Evolutionary conservation across 192 early-diverging fungal genomes (phyloP).

Genomic region (Paraglomus brasilianum): DNA sequence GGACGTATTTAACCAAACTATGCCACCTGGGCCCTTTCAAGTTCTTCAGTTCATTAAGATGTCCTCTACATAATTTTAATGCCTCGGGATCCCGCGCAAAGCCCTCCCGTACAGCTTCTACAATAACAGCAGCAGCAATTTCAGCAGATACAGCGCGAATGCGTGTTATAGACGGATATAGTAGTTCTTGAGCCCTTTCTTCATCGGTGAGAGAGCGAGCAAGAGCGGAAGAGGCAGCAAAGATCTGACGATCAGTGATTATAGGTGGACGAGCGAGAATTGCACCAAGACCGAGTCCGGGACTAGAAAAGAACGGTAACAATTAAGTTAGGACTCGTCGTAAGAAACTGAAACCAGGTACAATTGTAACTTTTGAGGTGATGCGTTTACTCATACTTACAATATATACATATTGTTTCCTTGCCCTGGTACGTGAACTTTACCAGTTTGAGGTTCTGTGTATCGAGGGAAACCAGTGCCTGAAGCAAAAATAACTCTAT

Average conservation of each 20-base stretch:
- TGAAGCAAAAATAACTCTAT: conserved; percentile 91
- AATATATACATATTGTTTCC: conserved; percentile 98
- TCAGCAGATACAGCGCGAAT: conserved; percentile 83
- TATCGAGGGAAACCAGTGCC: conserved; percentile 91
- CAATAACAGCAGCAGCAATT: conserved; percentile 78
- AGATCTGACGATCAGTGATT: conserved; percentile 84
- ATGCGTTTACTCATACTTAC: conserved; percentile 17
- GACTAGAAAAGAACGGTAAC: conserved; percentile 47
- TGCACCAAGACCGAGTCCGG: conserved; percentile 88
- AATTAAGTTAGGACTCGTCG: neutral
- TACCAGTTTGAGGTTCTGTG: conserved; percentile 59
- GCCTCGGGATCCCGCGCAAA: conserved; percentile 49
- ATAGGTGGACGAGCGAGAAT: conserved; percentile 64
- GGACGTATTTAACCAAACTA: conserved; percentile 32
- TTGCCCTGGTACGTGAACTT: conserved; percentile 69
- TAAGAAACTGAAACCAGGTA: neutral
- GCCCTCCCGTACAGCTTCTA: conserved; percentile 66
- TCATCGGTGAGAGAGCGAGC: conserved; percentile 68
- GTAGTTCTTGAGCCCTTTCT: conserved; percentile 65
- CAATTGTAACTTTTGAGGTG: too few relatives aligned
- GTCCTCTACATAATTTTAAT: conserved; percentile 47
- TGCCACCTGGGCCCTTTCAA: neutral
- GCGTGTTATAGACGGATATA: conserved; percentile 84
- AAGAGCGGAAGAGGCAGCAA: conserved; percentile 74
- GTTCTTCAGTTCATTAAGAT: neutral